A percentile compares a stretch with the other conserved stretches of the same genome.
These are phyloP conservation scores for Poteriospumella lacustris DNA, from an alignment of 108 stramenopile species.

Conservation along the genomic window DNA sequence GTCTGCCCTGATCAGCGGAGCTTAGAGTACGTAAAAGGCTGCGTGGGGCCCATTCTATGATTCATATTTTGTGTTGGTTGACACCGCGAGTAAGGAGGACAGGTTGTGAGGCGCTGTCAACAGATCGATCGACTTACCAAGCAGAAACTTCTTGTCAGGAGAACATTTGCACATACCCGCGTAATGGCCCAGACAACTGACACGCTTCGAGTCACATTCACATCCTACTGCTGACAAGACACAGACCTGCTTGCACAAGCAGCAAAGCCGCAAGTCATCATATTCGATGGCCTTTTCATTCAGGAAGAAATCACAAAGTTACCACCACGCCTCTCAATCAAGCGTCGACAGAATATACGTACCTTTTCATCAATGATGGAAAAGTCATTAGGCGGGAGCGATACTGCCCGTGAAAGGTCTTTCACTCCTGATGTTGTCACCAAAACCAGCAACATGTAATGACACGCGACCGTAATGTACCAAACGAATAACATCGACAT, in stretches of 20 bases:
- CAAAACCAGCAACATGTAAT: slow-evolving; percentile 54
- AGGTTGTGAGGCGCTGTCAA: too few species aligned
- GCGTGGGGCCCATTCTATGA: too few species aligned
- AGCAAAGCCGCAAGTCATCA: slow-evolving; percentile 82
- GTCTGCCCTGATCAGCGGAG: too few species aligned
- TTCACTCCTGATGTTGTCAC: slow-evolving; percentile 28
- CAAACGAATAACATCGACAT: slow-evolving; percentile 52
- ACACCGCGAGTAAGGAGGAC: too few species aligned
- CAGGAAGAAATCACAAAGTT: too few species aligned
- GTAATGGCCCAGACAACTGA: slow-evolving; percentile 75
- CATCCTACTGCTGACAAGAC: slow-evolving; percentile 81
- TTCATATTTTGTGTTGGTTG: too few species aligned
- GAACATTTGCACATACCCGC: slow-evolving; percentile 72
- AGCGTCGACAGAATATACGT: too few species aligned
- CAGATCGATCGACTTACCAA: slow-evolving; percentile 31
- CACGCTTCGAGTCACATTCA: slow-evolving; percentile 74
- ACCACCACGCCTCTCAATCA: too few species aligned
- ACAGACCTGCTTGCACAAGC: slow-evolving; percentile 66
- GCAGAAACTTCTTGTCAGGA: slow-evolving; percentile 62
- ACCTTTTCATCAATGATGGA: slow-evolving; percentile 66
- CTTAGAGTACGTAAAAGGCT: too few species aligned
- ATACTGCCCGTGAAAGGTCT: slow-evolving; percentile 64
- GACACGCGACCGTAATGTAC: slow-evolving; percentile 67
- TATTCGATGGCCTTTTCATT: slow-evolving; percentile 75
- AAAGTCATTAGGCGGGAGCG: slow-evolving; percentile 64